Evolutionary conservation across 306 rosid genomes (phyloP), one percentile per base, ranked within the genome.

Genomic region (Vachellia pachyceras): DNA sequence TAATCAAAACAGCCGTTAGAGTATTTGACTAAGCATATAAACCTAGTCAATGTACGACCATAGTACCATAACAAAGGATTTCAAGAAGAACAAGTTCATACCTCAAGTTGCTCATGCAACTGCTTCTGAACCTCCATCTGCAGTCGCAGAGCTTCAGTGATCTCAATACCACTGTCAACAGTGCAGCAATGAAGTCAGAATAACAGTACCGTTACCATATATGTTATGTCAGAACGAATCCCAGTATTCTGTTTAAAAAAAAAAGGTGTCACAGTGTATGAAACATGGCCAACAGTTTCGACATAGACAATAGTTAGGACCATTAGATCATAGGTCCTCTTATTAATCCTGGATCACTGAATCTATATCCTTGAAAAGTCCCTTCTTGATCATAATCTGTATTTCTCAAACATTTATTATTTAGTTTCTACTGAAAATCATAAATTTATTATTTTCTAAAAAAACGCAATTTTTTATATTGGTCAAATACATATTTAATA

Each of bases 121-220:
- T 86, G 90, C 88, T 96, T 96, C 91, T 96, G 99, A 82, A 96
- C 98, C 89, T 96, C 99, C 98, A 96, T 93, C 89, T 96, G 98
- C 91, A 96, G n/a, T 15, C 98, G 89, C 85, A 96, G 91, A 79
- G 99, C 99, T 85, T 96, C 99, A 45, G 99, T 96, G 74, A 96
- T 94, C 89, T 92, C 95, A 15, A 94, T 90, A 66, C 99, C 91
- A 76, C 99, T 96, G 90, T 72, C 69, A 82, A 81, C 61, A 69
- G 33, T 61, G 70, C 70, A 81, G 57, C 36, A 25, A 10, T 69
- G 45, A 76, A 84, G 33, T 85, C 23, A 80, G 79, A 46, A 77
- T 39, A 70, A 47, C 70, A 86, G 58, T 29, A 83, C 23, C 69
- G 68, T n/a, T 10, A 22, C 35, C 36, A 64, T 33, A 22, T 75